phyloP scores from a whole-genome alignment of 2,329 filamentous ascomycete species.

The Magnaporthiopsis rhizophila region DNA sequence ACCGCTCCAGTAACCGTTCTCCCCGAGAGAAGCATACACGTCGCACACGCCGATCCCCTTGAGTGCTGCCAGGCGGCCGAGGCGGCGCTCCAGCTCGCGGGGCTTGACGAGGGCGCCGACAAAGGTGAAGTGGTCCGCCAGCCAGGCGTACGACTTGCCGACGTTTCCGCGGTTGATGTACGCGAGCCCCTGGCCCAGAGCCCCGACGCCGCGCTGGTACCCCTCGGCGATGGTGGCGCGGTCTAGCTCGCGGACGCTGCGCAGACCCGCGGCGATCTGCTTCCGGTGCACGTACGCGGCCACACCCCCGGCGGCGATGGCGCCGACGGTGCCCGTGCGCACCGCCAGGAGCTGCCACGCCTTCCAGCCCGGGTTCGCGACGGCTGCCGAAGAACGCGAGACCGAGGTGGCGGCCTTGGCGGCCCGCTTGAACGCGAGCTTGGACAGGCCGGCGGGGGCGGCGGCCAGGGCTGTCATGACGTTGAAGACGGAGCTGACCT shows the following conservation, averaged over 20 bases:
- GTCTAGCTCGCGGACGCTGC: conserved; percentile 38
- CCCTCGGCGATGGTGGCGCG: conserved; percentile 38
- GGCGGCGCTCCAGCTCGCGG: conserved; percentile 60
- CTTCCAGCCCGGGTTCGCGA: conserved; percentile 35
- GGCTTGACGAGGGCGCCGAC: conserved; percentile 71
- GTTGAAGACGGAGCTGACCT: conserved; percentile 48
- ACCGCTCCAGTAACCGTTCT: conserved; percentile 56
- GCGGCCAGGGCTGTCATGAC: conserved; percentile 47
- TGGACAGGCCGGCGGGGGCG: conserved; percentile 35
- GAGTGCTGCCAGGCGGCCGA: conserved; percentile 53
- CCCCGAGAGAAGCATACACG: conserved; percentile 69
- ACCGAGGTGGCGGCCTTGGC: conserved; percentile 18
- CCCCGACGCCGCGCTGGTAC: conserved; percentile 40
- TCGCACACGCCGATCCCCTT: conserved; percentile 63
- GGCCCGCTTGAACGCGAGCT: conserved; percentile 26
- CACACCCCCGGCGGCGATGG: conserved; percentile 73
- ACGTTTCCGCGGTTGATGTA: conserved; percentile 52
- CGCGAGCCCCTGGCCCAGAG: conserved; percentile 44
- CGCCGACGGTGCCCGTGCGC: conserved; percentile 71
- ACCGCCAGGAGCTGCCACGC: conserved; percentile 61
- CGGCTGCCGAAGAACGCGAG: conserved; percentile 10
- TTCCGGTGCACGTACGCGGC: conserved; percentile 74
- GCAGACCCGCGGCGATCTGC: conserved; percentile 47
- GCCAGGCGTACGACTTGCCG: conserved; percentile 66
- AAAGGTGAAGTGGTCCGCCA: conserved; percentile 77